Conservation (phyloP, 768 basidiomycete genomes). For the Boletus rubropictus region DNA sequence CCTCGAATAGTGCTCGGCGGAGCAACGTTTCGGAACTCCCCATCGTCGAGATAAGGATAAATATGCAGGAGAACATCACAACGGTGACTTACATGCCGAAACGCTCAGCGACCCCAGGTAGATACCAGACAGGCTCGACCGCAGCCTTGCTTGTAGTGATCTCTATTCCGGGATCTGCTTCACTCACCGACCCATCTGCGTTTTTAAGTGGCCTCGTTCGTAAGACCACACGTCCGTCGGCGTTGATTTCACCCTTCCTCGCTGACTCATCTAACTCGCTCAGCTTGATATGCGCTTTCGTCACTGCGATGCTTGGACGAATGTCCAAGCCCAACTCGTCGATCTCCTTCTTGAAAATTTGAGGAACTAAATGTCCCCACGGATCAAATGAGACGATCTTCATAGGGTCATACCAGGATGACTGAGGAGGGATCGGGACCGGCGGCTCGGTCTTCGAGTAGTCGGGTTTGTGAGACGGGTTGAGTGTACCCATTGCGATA, state of each 20-base stretch:
- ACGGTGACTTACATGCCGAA: slow-evolving; percentile 71
- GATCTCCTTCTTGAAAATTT: slow-evolving; percentile 56
- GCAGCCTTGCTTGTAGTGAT: slow-evolving; percentile 88
- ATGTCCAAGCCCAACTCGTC: slow-evolving; percentile 72
- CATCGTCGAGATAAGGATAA: not conserved
- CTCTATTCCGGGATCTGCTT: slow-evolving; percentile 74
- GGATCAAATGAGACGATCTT: slow-evolving; percentile 95
- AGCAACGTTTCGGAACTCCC: slow-evolving; percentile 74
- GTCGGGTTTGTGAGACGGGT: slow-evolving; percentile 76
- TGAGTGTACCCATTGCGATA: slow-evolving; percentile 83
- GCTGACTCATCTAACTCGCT: slow-evolving; percentile 84
- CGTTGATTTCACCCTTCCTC: slow-evolving; percentile 58
- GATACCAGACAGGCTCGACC: slow-evolving; percentile 93
- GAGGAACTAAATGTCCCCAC: slow-evolving; percentile 83
- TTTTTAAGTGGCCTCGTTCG: slow-evolving; percentile 59
- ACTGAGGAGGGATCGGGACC: slow-evolving; percentile 68
- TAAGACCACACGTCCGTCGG: slow-evolving; percentile 83
- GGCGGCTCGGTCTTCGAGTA: slow-evolving; percentile 83
- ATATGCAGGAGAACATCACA: not conserved
- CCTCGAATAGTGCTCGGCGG: slow-evolving; percentile 90
- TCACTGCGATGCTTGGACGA: slow-evolving; percentile 89
- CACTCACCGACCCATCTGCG: slow-evolving; percentile 53
- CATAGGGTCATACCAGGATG: slow-evolving; percentile 64
- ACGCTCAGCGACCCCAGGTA: slow-evolving; percentile 90
- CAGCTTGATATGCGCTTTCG: slow-evolving; percentile 91